phyloP scores from a whole-genome alignment of 176 grass and related monocot genomes.

The Secale cereale region DNA sequence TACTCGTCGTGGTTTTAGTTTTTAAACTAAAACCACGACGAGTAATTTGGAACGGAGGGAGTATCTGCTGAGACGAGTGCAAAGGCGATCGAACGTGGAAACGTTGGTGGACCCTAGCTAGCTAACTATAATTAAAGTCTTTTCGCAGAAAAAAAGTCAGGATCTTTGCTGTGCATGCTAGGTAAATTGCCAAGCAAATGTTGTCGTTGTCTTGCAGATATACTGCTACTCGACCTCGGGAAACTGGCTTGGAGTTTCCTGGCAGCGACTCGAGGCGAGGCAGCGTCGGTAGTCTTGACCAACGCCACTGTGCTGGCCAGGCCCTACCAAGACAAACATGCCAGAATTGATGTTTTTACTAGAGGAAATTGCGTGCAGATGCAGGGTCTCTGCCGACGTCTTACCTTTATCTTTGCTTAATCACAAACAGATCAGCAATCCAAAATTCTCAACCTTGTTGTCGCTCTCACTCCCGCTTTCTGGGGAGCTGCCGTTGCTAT shows the following conservation, averaged over 20 bases:
- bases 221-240: neutral
- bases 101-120: neutral
- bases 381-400: neutral
- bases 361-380: neutral
- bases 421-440: neutral
- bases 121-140: neutral
- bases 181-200: slow-evolving; percentile 24
- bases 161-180: neutral
- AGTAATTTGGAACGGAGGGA: too few relatives aligned
- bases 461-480: neutral
- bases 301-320: neutral
- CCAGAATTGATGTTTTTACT: neutral
- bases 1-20: too few relatives aligned
- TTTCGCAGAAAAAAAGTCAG: too few relatives aligned
- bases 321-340: neutral
- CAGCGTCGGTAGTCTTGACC: neutral
- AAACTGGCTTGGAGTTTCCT: slow-evolving; percentile 28
- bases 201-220: neutral
- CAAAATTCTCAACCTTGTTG: neutral
- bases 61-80: neutral
- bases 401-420: neutral
- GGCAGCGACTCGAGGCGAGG: neutral
- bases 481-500: neutral
- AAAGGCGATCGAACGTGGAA: neutral
- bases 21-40: too few relatives aligned